These are phyloP conservation scores for Carex littledalei DNA, from an alignment of 176 grass and related monocot genomes.

Conservation along the genomic window DNA sequence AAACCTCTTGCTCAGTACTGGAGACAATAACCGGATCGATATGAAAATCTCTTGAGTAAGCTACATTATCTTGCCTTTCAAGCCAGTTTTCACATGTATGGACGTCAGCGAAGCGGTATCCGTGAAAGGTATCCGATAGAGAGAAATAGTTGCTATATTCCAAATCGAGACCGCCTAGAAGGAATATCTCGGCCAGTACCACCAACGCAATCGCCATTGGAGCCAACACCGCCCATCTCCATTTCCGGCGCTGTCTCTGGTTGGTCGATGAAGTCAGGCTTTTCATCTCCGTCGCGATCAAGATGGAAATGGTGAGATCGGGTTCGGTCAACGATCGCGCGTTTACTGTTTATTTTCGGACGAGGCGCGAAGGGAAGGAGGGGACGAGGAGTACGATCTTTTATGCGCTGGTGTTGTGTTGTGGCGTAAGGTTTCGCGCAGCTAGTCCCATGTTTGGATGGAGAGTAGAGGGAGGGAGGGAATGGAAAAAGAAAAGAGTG, in stretches of 20 bases:
- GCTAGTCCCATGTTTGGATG: too few relatives aligned
- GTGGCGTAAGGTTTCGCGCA: too few relatives aligned
- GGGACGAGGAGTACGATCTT: neutral
- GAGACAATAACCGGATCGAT: constrained; percentile 39
- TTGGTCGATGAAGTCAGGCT: neutral
- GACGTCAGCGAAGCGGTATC: constrained; percentile 1
- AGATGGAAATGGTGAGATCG: neutral
- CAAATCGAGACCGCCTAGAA: constrained; percentile 7
- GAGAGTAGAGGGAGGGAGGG: too few relatives aligned
- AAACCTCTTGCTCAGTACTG: constrained; percentile 13
- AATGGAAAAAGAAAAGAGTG: too few relatives aligned
- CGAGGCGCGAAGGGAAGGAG: neutral
- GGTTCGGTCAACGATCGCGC: neutral
- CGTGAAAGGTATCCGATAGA: neutral
- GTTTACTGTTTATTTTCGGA: neutral
- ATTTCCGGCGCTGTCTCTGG: constrained; percentile 10
- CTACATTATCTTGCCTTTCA: neutral
- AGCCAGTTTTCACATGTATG: constrained; percentile 15
- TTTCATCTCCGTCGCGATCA: neutral
- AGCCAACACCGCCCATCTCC: neutral
- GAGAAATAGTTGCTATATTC: neutral
- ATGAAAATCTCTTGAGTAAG: neutral
- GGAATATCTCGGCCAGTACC: neutral
- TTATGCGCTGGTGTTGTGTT: neutral
- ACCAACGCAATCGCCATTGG: constrained; percentile 5